Evolutionary conservation across 2,329 filamentous ascomycete genomes (phyloP).

Genomic region (Ceratocystis alfenasii): DNA sequence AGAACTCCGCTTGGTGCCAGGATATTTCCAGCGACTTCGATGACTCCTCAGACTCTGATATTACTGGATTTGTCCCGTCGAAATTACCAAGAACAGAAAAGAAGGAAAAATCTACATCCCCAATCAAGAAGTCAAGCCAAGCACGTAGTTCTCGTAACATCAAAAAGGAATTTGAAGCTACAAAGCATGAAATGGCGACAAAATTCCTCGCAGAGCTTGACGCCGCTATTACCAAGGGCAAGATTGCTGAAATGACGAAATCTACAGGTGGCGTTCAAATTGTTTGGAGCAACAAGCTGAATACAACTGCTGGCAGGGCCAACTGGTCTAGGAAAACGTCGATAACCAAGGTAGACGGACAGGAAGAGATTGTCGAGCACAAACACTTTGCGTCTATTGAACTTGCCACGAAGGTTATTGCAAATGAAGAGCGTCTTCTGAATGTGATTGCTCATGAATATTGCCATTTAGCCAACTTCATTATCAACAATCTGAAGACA

Average conservation of each 20-base stretch:
- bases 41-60: slow-evolving; percentile 44
- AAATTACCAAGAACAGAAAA: slow-evolving; percentile 19
- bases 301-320: slow-evolving; percentile 65
- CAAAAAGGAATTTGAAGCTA: slow-evolving; percentile 50
- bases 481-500: slow-evolving; percentile 62
- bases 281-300: slow-evolving; percentile 65
- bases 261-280: slow-evolving; percentile 59
- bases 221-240: slow-evolving; percentile 45
- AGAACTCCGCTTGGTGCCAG: slow-evolving; percentile 49
- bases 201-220: slow-evolving; percentile 61
- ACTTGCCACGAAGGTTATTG: slow-evolving; percentile 77
- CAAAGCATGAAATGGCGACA: slow-evolving; percentile 51
- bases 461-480: slow-evolving; percentile 87
- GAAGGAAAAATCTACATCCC: slow-evolving; percentile 7
- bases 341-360: slow-evolving; percentile 25
- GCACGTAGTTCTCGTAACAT: slow-evolving; percentile 31
- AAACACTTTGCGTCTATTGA: slow-evolving; percentile 67
- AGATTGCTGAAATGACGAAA: slow-evolving; percentile 45
- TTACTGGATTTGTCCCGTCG: slow-evolving; percentile 3
- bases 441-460: slow-evolving; percentile 96
- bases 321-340: slow-evolving; percentile 55
- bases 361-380: slow-evolving; percentile 25
- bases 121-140: slow-evolving; percentile 26
- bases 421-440: slow-evolving; percentile 61
- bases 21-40: slow-evolving; percentile 52